Percentiles rank a stretch among this genome's conserved stretches.
phyloP scores from a whole-genome alignment of 2,329 filamentous ascomycete species.

The Paecilomyces dactylethromorphus region DNA sequence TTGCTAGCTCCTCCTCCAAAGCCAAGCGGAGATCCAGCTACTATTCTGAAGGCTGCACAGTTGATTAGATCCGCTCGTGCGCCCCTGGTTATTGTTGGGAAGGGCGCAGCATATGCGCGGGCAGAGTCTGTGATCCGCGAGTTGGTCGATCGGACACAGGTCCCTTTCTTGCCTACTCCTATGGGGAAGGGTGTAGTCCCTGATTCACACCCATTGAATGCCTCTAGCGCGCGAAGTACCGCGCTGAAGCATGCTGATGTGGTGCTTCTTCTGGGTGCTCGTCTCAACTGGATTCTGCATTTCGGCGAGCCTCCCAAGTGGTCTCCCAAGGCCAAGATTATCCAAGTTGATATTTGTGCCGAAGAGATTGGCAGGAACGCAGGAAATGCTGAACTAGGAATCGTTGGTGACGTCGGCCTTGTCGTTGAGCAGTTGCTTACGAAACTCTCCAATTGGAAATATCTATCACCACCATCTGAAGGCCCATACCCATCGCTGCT shows the following conservation, averaged over 20 bases:
- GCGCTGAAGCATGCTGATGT: slow-evolving; percentile 50
- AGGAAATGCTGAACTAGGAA: slow-evolving; percentile 41
- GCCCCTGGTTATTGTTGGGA: slow-evolving; percentile 50
- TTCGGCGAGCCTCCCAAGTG: slow-evolving; percentile 52
- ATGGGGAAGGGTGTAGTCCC: slow-evolving; percentile 55
- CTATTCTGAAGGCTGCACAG: slow-evolving; percentile 35
- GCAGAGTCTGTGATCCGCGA: slow-evolving; percentile 41
- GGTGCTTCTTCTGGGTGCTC: slow-evolving; percentile 48
- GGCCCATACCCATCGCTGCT: slow-evolving; percentile 23
- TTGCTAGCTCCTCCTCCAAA: slow-evolving; percentile 34
- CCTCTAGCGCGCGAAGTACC: slow-evolving; percentile 47
- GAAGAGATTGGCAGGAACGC: slow-evolving; percentile 50
- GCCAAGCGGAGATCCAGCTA: slow-evolving; percentile 39
- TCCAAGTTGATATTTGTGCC: slow-evolving; percentile 49
- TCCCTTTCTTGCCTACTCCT: slow-evolving; percentile 53
- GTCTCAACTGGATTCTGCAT: slow-evolving; percentile 54
- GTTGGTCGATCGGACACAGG: slow-evolving; percentile 41
- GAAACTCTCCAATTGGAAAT: slow-evolving; percentile 41
- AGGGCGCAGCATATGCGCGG: slow-evolving; percentile 49
- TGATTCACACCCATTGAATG: slow-evolving; percentile 48
- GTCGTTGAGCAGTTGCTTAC: slow-evolving; percentile 42
- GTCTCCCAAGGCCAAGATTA: slow-evolving; percentile 43
- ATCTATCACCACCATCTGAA: slow-evolving; percentile 24
- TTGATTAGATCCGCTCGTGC: slow-evolving; percentile 44
- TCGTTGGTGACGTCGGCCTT: slow-evolving; percentile 47